Base-by-base conservation (phyloP, 129 eudicot genomes). In the Helianthus annuus region DNA sequence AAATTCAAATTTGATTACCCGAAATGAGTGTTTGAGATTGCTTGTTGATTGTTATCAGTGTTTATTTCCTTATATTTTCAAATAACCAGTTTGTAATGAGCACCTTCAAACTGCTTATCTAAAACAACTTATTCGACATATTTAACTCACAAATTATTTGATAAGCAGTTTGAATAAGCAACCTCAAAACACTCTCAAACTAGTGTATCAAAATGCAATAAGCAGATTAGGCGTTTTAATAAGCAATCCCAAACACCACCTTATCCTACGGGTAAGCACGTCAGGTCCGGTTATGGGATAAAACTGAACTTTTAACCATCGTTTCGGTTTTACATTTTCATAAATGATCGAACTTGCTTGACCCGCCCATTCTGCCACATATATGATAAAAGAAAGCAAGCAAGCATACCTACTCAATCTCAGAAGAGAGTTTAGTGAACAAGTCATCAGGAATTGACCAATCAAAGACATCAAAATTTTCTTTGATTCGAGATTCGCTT, bases 401-500 rank as follows among this genome's bases (percentile, higher is more conserved):
- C n/a, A 64, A 63, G 34, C 57, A 36, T 80, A 92, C 17, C 82
- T 67, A 76, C 85, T n/a, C n/a, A n/a, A n/a, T n/a, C n/a, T n/a
- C n/a, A n/a, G n/a, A n/a, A n/a, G n/a, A n/a, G n/a, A n/a, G n/a
- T n/a, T n/a, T n/a, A n/a, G n/a, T n/a, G n/a, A n/a, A n/a, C n/a
- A n/a, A n/a, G n/a, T n/a, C n/a, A n/a, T n/a, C n/a, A n/a, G n/a
- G n/a, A n/a, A n/a, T n/a, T n/a, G n/a, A n/a, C n/a, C n/a, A n/a
- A n/a, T n/a, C n/a, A n/a, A n/a, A n/a, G n/a, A n/a, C n/a, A n/a
- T n/a, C n/a, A n/a, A n/a, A n/a, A n/a, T n/a, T 88, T 76, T 91
- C 83, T 71, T 82, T 85, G 76, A 91, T 85, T 45, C 92, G 71
- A 24, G 79, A 66, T 78, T 90, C 92, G 62, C 75, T 66, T 22